phyloP scores from a whole-genome alignment of 345 rosid genomes.

The Eucalyptus paniculata region DNA sequence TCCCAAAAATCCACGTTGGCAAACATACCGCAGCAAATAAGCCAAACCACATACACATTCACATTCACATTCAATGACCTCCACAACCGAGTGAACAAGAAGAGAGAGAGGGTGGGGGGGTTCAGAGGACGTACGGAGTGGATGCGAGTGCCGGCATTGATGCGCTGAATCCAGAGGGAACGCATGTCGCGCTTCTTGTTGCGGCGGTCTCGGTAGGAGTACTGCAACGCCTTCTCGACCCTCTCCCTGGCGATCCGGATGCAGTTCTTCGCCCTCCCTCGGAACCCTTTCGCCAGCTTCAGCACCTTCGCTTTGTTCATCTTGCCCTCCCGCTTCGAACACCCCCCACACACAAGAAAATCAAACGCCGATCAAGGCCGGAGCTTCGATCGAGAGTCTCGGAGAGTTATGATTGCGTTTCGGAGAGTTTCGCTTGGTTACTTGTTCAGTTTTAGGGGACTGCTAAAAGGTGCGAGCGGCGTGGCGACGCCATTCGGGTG shows the following conservation, averaged over 20 bases:
- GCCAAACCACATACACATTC: not conserved
- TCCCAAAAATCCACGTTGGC: not conserved
- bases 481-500: not conserved
- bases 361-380: not conserved
- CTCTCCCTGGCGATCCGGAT: conserved; percentile 86
- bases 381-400: not conserved
- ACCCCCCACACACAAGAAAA: not conserved
- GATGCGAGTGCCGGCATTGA: conserved; percentile 82
- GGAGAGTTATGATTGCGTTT: not conserved
- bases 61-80: not conserved
- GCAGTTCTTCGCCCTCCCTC: conserved; percentile 94
- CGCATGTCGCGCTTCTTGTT: conserved; percentile 98
- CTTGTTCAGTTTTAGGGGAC: not conserved
- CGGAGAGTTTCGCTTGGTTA: not conserved
- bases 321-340: not conserved
- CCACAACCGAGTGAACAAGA: not conserved
- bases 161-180: conserved; percentile 91
- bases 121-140: conserved; percentile 45
- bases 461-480: not conserved
- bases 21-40: not conserved
- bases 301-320: conserved; percentile 88
- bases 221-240: conserved; percentile 94
- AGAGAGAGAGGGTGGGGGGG: not conserved
- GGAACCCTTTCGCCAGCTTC: conserved; percentile 84
- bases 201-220: conserved; percentile 89